phyloP scores from a whole-genome alignment of 164 flowering plant genomes.

The Euptelea pleiosperma region DNA sequence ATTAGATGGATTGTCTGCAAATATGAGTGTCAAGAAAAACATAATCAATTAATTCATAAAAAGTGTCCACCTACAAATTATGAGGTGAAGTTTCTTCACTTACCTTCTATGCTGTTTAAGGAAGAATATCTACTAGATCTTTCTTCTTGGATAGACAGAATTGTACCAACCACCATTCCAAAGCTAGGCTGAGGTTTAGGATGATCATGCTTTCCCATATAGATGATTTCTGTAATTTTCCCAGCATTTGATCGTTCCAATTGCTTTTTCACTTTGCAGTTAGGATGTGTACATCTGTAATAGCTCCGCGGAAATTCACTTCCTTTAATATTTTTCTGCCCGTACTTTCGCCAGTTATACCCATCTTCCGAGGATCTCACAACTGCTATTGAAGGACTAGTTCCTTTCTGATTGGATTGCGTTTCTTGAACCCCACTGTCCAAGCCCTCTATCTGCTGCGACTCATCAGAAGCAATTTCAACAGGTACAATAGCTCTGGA shows the following conservation, averaged over 20 bases:
- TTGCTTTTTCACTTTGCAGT: slow-evolving; percentile 82
- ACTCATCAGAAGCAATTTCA: slow-evolving; percentile 18
- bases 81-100: slow-evolving; percentile 2
- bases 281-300: slow-evolving; percentile 85
- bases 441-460: slow-evolving; percentile 23
- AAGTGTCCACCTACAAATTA: slow-evolving; percentile 3
- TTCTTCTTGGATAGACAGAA: slow-evolving; percentile 58
- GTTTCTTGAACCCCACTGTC: slow-evolving; percentile 26
- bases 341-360: slow-evolving; percentile 81
- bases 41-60: slow-evolving; percentile 6
- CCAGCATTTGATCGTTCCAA: slow-evolving; percentile 81
- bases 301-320: slow-evolving; percentile 78
- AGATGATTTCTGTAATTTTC: slow-evolving; percentile 71
- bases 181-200: slow-evolving; percentile 79
- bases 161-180: slow-evolving; percentile 46
- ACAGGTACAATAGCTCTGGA: slow-evolving; percentile 30
- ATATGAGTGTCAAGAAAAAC: not conserved
- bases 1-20: slow-evolving; percentile 34
- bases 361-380: slow-evolving; percentile 74
- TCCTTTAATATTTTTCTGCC: slow-evolving; percentile 80
- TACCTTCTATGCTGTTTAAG: slow-evolving; percentile 51
- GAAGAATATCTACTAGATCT: slow-evolving; percentile 39
- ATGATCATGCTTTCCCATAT: slow-evolving; percentile 81
- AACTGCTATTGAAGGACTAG: slow-evolving; percentile 23
- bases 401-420: slow-evolving; percentile 49